Evolutionary conservation across 202 grass and related monocot genomes (phyloP), one percentile per base, ranked within the genome.

Genomic region (Brachypodium distachyon): DNA sequence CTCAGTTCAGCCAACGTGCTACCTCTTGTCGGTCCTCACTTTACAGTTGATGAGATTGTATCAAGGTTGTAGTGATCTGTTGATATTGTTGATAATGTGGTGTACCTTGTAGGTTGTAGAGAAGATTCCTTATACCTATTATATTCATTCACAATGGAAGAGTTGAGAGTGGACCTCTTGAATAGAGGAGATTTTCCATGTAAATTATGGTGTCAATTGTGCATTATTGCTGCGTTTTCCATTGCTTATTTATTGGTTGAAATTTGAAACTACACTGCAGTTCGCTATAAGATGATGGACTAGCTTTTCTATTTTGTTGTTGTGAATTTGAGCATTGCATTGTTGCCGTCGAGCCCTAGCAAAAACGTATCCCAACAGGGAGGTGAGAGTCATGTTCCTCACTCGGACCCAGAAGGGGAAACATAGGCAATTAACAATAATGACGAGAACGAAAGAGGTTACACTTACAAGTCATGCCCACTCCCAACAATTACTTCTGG

Each of bases 401-500:
- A 77, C 43, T 52, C 61, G 66, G 50, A 77, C 43, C 4, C 3
- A 37, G 16, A 5, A 53, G 39, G 22, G n/a, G 4, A 63, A 49
- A n/a, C 12, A 38, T 28, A 26, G 38, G 43, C n/a, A 61, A 68
- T 29, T 81, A 81, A 44, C 19, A 62, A 33, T 34, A 28, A 17
- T 41, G 7, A 44, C 60, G 38, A 12, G 22, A 34, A 41, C 11
- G 10, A 49, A 28, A 63, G 57, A 73, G 25, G 5, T 59, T 9
- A 18, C 6, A 31, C 86, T 89, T 86, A 93, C 91, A 91, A 93
- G 63, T 90, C 91, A 82, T 97, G 81, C 70, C 94, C 88, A n/a
- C 86, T 94, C 75, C 88, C 88, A 81, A 97, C 81, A 84, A 97
- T 97, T 28, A 97, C 91, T 93, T 97, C 91, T 84, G 91, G 94